Conservation (phyloP, 1,284 basidiomycete genomes). For the Earliella scabrosa region DNA sequence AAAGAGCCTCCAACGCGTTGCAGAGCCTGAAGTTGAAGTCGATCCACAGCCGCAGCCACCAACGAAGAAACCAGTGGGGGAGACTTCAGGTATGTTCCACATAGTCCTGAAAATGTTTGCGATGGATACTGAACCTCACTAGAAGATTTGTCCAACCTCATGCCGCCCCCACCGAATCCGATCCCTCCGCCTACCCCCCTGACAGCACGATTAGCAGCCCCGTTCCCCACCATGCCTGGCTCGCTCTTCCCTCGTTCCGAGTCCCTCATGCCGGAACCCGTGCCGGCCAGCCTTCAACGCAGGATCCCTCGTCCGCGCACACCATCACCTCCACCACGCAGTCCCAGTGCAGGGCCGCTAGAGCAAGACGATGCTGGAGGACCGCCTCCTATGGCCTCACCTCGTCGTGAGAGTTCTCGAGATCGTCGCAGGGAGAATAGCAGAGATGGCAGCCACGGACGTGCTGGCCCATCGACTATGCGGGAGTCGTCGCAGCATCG, state of each 20-base stretch:
- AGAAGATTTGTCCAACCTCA: constrained; percentile 5
- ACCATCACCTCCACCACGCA: constrained; percentile 14
- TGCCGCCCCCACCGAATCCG: constrained; percentile 29
- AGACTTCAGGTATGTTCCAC: background rate
- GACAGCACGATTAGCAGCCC: constrained; percentile 25
- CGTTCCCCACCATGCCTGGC: constrained; percentile 74
- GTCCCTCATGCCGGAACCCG: constrained; percentile 56
- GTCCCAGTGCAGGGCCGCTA: background rate
- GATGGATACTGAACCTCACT: background rate
- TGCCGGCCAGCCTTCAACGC: constrained; percentile 4
- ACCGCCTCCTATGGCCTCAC: background rate
- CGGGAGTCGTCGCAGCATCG: constrained; percentile 3
- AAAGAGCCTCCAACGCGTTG: background rate
- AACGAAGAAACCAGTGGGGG: background rate
- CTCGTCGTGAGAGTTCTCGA: constrained; percentile 6
- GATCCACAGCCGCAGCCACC: constrained; percentile 5
- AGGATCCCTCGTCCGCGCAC: constrained; percentile 15
- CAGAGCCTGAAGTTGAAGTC: constrained; percentile 5
- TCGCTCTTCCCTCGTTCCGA: constrained; percentile 73
- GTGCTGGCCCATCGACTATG: background rate
- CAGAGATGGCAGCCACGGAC: background rate
- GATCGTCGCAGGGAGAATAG: background rate
- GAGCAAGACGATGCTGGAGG: background rate
- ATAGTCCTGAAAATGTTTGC: background rate
- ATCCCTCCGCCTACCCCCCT: constrained; percentile 38